These are phyloP conservation scores for Ustilago nuda DNA, from an alignment of 1,284 basidiomycete species.

Conservation along the genomic window DNA sequence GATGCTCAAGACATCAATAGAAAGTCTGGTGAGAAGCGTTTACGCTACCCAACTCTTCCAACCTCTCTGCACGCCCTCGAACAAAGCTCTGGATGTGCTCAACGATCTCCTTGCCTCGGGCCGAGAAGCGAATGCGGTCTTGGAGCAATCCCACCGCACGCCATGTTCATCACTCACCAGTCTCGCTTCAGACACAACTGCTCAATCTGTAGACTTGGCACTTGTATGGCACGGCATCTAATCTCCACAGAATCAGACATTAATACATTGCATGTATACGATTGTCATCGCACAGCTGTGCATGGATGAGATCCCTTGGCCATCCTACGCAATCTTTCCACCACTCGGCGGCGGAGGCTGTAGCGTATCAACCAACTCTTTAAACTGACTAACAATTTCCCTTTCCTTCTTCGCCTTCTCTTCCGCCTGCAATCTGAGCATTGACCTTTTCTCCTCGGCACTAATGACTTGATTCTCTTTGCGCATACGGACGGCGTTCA, in stretches of 20 bases:
- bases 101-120: not conserved
- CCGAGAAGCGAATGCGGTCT: not conserved
- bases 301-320: not conserved
- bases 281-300: too few relatives aligned
- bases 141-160: constrained; percentile 11
- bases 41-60: constrained; percentile 32
- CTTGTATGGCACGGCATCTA: constrained; percentile 49
- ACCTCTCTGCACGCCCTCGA: not conserved
- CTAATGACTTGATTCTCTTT: constrained; percentile 97
- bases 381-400: constrained; percentile 71
- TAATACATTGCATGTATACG: not conserved
- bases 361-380: constrained; percentile 60
- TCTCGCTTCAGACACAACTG: constrained; percentile 7
- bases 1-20: constrained; percentile 2
- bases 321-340: not conserved
- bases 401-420: constrained; percentile 88
- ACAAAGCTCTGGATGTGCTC: not conserved
- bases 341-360: constrained; percentile 25
- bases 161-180: constrained; percentile 28
- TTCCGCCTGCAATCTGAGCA: constrained; percentile 90
- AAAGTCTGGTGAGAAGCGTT: not conserved
- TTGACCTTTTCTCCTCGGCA: constrained; percentile 94
- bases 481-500: constrained; percentile 95
- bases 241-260: not conserved
- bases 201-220: constrained; percentile 20